Percentiles rank a stretch among this genome's conserved stretches.
phyloP scores from a whole-genome alignment of 148 eudicot species.

The Cornus suecica region DNA sequence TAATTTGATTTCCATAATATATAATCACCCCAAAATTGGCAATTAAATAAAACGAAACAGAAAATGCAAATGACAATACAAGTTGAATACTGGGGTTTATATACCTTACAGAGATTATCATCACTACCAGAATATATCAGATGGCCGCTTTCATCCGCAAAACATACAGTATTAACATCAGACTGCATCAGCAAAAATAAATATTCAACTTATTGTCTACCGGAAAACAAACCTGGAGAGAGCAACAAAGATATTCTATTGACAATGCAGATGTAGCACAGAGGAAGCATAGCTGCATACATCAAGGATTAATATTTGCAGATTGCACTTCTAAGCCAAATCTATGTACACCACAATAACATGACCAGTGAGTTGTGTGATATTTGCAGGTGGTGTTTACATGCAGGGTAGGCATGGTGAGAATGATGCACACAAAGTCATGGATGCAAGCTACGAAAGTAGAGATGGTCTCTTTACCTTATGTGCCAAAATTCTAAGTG shows the following conservation, averaged over 20 bases:
- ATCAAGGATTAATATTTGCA: background rate
- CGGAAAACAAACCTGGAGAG: background rate
- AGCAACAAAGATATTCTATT: background rate
- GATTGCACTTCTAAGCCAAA: background rate
- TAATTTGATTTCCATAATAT: background rate
- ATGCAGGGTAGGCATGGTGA: background rate
- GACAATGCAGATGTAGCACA: background rate
- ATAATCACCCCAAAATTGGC: background rate
- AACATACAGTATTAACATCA: constrained; percentile 74
- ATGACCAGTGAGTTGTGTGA: background rate
- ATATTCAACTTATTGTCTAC: background rate
- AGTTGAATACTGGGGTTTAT: background rate
- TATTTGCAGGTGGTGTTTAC: background rate
- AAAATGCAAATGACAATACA: background rate
- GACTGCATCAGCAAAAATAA: constrained; percentile 45
- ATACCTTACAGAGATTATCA: constrained; percentile 66
- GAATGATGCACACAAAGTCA: background rate
- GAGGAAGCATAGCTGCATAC: background rate
- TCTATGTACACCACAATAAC: background rate
- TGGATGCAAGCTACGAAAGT: too few species aligned
- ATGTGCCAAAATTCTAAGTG: constrained; percentile 63
- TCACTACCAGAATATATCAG: constrained; percentile 74
- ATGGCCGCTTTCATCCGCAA: constrained; percentile 72
- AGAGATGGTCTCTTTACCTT: constrained; percentile 28
- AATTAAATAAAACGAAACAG: background rate